Percentiles rank a stretch among this genome's conserved stretches.
Evolutionary conservation across 208 protist species (phyloP).

Genomic region (Crithidia bombi): DNA sequence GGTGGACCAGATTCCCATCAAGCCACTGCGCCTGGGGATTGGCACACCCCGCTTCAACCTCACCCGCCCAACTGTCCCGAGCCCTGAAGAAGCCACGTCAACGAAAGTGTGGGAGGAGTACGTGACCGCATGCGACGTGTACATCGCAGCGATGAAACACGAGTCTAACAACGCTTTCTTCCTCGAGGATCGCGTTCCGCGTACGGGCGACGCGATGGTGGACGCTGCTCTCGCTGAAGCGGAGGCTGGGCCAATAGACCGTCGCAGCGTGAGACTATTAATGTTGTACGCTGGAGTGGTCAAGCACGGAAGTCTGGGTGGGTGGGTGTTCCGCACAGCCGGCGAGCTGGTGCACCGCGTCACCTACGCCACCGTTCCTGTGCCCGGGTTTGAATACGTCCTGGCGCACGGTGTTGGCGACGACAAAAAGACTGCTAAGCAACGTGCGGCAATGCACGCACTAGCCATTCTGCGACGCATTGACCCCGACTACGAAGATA

Average conservation of each 20-base stretch:
- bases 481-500: constrained; percentile 69
- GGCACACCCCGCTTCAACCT: neutral
- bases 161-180: constrained; percentile 60
- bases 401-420: constrained; percentile 64
- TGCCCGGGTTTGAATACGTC: constrained; percentile 73
- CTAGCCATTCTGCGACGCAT: constrained; percentile 72
- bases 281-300: constrained; percentile 51
- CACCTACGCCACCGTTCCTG: constrained; percentile 49
- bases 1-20: neutral
- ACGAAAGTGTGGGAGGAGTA: constrained; percentile 63
- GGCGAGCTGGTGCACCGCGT: constrained; percentile 62
- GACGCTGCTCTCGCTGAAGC: constrained; percentile 69
- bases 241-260: constrained; percentile 35
- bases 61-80: neutral
- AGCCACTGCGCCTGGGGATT: constrained; percentile 24
- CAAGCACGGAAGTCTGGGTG: constrained; percentile 18
- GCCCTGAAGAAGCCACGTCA: neutral
- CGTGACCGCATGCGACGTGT: constrained; percentile 59
- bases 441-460: constrained; percentile 81
- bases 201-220: constrained; percentile 60
- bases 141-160: constrained; percentile 55
- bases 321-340: constrained; percentile 52
- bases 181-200: constrained; percentile 61
- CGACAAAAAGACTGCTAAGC: constrained; percentile 58
- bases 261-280: constrained; percentile 23